Evolutionary conservation across 352 stramenopile genomes (phyloP).

Genomic region (Phytophthora sp.): DNA sequence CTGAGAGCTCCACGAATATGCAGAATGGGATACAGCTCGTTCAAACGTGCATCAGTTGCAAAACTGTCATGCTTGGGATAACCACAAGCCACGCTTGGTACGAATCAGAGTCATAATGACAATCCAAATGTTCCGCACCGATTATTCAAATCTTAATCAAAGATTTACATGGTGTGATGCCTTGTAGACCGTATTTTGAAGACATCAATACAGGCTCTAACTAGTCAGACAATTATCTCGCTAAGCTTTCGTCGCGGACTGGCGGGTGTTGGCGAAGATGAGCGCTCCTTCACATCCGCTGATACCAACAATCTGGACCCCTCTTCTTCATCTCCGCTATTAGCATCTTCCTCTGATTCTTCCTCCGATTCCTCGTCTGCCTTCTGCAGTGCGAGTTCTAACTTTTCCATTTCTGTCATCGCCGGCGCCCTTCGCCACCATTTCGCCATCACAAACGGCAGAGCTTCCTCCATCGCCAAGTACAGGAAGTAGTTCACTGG

Average conservation of each 20-base stretch:
- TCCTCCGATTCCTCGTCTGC: slow-evolving; percentile 24
- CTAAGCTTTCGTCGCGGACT: slow-evolving; percentile 1
- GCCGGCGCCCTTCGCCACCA: slow-evolving; percentile 36
- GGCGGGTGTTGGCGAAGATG: neutral
- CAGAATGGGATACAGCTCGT: no score
- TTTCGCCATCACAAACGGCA: slow-evolving; percentile 54
- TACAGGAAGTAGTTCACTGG: slow-evolving; percentile 74
- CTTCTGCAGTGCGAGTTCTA: slow-evolving; percentile 24
- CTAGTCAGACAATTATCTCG: slow-evolving; percentile 13
- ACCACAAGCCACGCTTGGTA: no score
- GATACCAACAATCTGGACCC: slow-evolving; percentile 9
- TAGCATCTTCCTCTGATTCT: slow-evolving; percentile 14
- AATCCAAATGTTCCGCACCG: neutral
- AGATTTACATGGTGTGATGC: no score
- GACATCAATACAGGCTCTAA: neutral
- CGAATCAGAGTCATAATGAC: no score
- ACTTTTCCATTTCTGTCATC: slow-evolving; percentile 27
- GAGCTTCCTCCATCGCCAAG: slow-evolving; percentile 51
- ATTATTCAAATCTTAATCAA: no score
- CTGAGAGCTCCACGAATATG: no score
- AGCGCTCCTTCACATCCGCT: neutral
- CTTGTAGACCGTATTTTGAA: neutral
- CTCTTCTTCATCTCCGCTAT: slow-evolving; percentile 26
- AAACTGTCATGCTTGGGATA: no score
- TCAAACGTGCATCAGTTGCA: no score